These are phyloP conservation scores for Macadamia integrifolia DNA, from an alignment of 164 flowering plant species.

Conservation along the genomic window DNA sequence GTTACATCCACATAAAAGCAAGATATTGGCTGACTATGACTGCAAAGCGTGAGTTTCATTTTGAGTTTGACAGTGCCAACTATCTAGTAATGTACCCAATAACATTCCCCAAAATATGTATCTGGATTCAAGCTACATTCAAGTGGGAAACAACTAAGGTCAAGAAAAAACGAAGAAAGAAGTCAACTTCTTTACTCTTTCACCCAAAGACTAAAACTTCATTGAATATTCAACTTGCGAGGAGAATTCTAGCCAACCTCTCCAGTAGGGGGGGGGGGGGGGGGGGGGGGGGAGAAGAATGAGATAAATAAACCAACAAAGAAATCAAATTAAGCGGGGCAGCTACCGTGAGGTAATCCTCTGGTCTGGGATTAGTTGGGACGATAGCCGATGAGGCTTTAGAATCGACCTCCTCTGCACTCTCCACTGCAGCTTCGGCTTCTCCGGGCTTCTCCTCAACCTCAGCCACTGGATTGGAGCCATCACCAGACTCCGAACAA, in stretches of 20 bases:
- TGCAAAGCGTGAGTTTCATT: not conserved
- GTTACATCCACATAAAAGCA: not conserved
- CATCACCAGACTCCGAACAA: slow-evolving; percentile 68
- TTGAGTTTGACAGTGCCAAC: not conserved
- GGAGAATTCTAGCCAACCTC: not conserved
- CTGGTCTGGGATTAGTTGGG: slow-evolving; percentile 60
- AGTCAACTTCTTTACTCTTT: too few relatives aligned
- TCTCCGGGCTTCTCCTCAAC: slow-evolving; percentile 30
- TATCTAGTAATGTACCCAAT: not conserved
- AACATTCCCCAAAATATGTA: not conserved
- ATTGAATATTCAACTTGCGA: not conserved
- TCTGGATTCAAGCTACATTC: too few relatives aligned
- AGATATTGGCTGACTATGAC: not conserved
- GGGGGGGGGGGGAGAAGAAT: not conserved
- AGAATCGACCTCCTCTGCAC: slow-evolving; percentile 38
- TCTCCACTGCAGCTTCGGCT: slow-evolving; percentile 14
- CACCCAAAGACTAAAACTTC: not conserved
- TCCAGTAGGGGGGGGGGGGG: too few relatives aligned
- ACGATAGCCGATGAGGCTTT: slow-evolving; percentile 66
- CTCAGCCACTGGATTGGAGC: slow-evolving; percentile 28
- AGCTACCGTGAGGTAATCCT: slow-evolving; percentile 42
- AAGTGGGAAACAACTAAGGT: too few relatives aligned
- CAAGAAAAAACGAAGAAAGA: not conserved
- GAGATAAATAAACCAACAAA: not conserved
- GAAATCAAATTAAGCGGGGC: not conserved